Evolutionary conservation across 805 yeast species (phyloP), one percentile per base, ranked within the genome.

Genomic region (Candida gorgasii): DNA sequence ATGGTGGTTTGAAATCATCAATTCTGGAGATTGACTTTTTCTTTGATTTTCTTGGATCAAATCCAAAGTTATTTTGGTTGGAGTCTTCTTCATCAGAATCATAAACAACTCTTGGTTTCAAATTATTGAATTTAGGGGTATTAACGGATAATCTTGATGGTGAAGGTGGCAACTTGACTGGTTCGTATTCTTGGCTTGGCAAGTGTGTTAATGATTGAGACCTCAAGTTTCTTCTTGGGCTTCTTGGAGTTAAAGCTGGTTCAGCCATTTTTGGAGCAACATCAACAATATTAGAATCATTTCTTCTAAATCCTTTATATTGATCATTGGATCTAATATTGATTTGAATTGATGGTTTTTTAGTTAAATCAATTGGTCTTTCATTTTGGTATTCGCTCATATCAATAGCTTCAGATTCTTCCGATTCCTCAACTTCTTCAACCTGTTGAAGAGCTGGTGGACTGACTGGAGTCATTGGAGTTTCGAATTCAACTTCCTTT

Each of bases 271-370:
- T 27, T 17, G 13, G 15, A 14, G n/a, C n/a, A 13, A 40, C 18
- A 19, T 38, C 49, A 27, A 45, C 49, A 16, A 49, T 46, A 41
- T 37, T 37, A 13, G 48, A 51, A 32, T 46, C 55, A 45, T 61
- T 63, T 56, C 74, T 60, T 59, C 75, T 67, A 53, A 70, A 70
- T 1, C 75, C 75, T 44, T 51, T 62, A 52, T 70, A 70, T 43
- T 65, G 69, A n/a, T 46, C 44, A 30, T 49, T 49, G 11, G 50
- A 44, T 27, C 39, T 44, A 16, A 49, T 39, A 33, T 49, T 39
- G 18, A 49, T 22, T 44, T 49, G 47, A 7, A 49, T 36, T 11
- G 50, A 44, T 13, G 45, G 45, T 15, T 41, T 39, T 42, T 34
- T 49, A n/a, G 42, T 39, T 13, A 44, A 46, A 31, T 39, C 45